phyloP scores from a whole-genome alignment of 2,329 filamentous ascomycete genomes.

The Aureobasidium leucospermi region DNA sequence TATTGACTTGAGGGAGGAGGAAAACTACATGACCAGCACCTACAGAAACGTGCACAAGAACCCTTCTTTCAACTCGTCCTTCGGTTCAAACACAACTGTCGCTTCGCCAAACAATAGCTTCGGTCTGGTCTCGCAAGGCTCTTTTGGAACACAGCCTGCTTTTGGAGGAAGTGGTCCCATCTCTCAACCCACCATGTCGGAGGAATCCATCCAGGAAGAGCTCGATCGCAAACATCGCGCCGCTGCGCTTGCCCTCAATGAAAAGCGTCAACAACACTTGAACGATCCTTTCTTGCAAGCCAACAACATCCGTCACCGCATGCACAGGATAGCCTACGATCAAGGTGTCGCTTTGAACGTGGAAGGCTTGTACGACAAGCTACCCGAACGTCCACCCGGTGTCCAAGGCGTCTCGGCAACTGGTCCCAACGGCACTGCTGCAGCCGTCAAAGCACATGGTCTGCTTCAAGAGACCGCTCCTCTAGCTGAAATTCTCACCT shows the following conservation, averaged over 20 bases:
- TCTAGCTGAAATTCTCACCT: constrained; percentile 72
- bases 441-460: constrained; percentile 43
- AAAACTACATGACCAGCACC: constrained; percentile 67
- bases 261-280: constrained; percentile 60
- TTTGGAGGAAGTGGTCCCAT: constrained; percentile 33
- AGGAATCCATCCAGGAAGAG: constrained; percentile 58
- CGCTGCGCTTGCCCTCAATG: constrained; percentile 55
- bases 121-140: constrained; percentile 36
- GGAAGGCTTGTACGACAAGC: constrained; percentile 44
- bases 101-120: constrained; percentile 38
- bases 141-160: constrained; percentile 27
- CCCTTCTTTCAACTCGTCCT: constrained; percentile 20
- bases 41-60: constrained; percentile 33
- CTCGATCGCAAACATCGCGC: constrained; percentile 59
- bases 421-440: constrained; percentile 23
- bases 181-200: constrained; percentile 53
- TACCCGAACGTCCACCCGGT: constrained; percentile 18
- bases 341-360: constrained; percentile 53
- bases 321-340: constrained; percentile 51
- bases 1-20: constrained; percentile 80
- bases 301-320: constrained; percentile 47
- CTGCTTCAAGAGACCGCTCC: constrained; percentile 64
- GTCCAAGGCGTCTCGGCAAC: constrained; percentile 20
- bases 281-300: constrained; percentile 66
- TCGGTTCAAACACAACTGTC: constrained; percentile 27